Conservation (phyloP, 2,329 filamentous ascomycete species). For the Daldinia sp. region DNA sequence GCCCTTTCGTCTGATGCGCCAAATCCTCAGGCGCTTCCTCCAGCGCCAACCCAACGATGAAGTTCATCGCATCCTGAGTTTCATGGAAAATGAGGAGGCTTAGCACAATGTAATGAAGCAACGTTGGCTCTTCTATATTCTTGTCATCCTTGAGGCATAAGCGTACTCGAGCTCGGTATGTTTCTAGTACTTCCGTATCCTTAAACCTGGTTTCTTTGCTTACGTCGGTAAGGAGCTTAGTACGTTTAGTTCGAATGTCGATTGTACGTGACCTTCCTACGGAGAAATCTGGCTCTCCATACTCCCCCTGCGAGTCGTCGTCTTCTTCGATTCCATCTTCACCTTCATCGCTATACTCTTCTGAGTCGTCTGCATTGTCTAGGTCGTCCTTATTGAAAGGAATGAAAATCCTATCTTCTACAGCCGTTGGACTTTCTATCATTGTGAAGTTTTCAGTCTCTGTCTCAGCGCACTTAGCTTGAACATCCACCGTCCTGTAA, state of each 20-base stretch:
- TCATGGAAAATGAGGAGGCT: constrained; percentile 27
- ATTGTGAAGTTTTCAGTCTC: constrained; percentile 25
- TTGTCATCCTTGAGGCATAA: constrained; percentile 29
- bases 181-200: constrained; percentile 16
- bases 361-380: constrained; percentile 10
- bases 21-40: constrained; percentile 26
- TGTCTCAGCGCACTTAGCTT: background rate
- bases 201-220: constrained; percentile 22
- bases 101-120: constrained; percentile 28
- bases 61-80: constrained; percentile 27
- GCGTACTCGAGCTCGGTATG: constrained; percentile 27
- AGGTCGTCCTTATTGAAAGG: constrained; percentile 15
- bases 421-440: constrained; percentile 7
- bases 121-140: constrained; percentile 25
- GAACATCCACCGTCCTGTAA: constrained; percentile 6
- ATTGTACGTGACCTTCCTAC: constrained; percentile 17
- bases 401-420: constrained; percentile 16
- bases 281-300: constrained; percentile 21
- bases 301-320: constrained; percentile 11
- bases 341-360: constrained; percentile 10
- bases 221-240: constrained; percentile 29
- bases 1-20: constrained; percentile 24
- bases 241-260: constrained; percentile 25
- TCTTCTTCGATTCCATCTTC: constrained; percentile 21
- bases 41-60: constrained; percentile 23